A percentile compares a stretch with the other conserved stretches of the same genome.
Evolutionary conservation across 2,329 filamentous ascomycete genomes (phyloP).

Genomic region (Botrytis sinoallii): DNA sequence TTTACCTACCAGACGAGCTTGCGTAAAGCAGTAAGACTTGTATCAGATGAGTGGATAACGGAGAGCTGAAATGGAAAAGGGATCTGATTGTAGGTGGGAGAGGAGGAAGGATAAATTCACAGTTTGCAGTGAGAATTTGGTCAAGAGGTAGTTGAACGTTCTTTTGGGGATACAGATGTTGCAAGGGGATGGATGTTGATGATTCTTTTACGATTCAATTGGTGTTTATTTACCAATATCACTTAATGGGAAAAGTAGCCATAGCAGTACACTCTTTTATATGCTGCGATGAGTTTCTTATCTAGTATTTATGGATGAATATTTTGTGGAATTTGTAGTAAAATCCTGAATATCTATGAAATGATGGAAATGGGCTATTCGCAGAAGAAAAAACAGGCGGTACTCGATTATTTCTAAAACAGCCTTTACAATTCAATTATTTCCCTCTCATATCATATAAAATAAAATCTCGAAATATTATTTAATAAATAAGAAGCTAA

Average conservation of each 20-base stretch:
- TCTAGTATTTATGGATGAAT: not conserved
- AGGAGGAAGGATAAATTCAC: not conserved
- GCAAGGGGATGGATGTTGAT: not conserved
- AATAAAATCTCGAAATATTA: too few species aligned
- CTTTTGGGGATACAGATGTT: not conserved
- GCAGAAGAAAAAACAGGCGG: too few species aligned
- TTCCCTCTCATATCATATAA: too few species aligned
- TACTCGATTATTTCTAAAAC: too few species aligned
- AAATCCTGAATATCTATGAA: not conserved
- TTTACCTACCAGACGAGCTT: not conserved
- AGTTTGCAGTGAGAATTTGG: not conserved
- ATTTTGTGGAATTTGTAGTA: not conserved
- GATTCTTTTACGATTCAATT: slow-evolving; percentile 3
- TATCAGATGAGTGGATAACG: not conserved
- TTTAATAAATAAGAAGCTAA: too few species aligned
- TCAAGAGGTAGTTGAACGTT: not conserved
- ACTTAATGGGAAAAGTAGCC: not conserved
- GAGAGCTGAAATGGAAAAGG: not conserved
- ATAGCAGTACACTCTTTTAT: slow-evolving; percentile 1
- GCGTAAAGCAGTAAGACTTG: not conserved
- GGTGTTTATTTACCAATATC: not conserved
- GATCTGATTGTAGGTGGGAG: not conserved
- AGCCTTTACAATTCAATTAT: too few species aligned
- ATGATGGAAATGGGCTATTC: not conserved
- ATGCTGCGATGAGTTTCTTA: not conserved